Evolutionary conservation across 2,329 filamentous ascomycete genomes (phyloP).

Genomic region (Triangularia verruculosa): DNA sequence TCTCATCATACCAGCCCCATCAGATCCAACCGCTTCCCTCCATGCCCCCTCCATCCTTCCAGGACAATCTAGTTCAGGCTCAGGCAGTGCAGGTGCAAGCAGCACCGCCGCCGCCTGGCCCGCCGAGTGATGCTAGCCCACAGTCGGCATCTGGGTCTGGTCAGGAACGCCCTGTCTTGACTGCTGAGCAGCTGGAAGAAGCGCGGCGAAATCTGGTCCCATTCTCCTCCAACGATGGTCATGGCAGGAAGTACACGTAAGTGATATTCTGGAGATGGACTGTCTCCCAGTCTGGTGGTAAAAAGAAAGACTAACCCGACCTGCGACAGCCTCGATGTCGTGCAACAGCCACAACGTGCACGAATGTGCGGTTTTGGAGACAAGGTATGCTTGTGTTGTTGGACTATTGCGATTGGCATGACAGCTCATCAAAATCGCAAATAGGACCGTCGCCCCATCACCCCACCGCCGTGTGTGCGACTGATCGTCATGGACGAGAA

Average conservation of each 20-base stretch:
- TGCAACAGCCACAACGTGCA: slow-evolving; percentile 87
- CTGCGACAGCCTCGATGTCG: slow-evolving; percentile 63
- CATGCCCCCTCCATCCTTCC: slow-evolving; percentile 26
- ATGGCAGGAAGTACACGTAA: slow-evolving; percentile 28
- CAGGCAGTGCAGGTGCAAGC: slow-evolving; percentile 19
- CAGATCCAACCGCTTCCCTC: slow-evolving; percentile 25
- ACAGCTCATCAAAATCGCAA: slow-evolving; percentile 6
- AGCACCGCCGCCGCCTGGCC: slow-evolving; percentile 22
- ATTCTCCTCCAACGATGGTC: slow-evolving; percentile 25
- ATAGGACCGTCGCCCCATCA: slow-evolving; percentile 91
- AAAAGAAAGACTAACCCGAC: slow-evolving; percentile 20
- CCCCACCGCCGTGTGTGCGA: slow-evolving; percentile 86
- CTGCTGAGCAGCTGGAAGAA: slow-evolving; percentile 26
- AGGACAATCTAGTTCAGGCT: slow-evolving; percentile 15
- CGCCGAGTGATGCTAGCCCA: slow-evolving; percentile 19
- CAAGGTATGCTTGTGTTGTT: slow-evolving; percentile 60
- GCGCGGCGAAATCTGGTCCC: slow-evolving; percentile 26
- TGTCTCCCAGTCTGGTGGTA: not conserved
- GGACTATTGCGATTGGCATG: not conserved
- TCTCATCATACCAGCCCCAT: slow-evolving; percentile 15
- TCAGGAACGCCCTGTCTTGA: slow-evolving; percentile 24
- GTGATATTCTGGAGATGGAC: slow-evolving; percentile 10
- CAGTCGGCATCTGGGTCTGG: slow-evolving; percentile 13
- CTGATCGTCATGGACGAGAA: slow-evolving; percentile 72
- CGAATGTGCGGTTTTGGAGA: slow-evolving; percentile 99